Percentiles rank a stretch among this genome's conserved stretches.
Conservation (phyloP, 1,139 yeast genomes). For the Kodamaea sp. region DNA sequence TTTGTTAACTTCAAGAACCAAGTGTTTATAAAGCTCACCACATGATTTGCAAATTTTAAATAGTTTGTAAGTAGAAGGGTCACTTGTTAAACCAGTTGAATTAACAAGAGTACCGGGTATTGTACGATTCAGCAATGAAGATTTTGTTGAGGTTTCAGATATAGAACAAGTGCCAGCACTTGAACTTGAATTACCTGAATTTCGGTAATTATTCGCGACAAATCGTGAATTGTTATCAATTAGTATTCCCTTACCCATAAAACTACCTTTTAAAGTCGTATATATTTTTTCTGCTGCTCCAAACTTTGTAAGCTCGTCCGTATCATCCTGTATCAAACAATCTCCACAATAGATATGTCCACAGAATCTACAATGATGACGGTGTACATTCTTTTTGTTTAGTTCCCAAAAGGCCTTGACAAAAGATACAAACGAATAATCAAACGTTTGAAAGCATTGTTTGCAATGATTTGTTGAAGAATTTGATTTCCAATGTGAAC, state of each 20-base stretch:
- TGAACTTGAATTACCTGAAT: slow-evolving; percentile 5
- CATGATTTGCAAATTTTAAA: slow-evolving; percentile 40
- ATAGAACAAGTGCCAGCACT: slow-evolving; percentile 1
- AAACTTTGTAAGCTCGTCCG: slow-evolving; percentile 9
- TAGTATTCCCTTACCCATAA: slow-evolving; percentile 22
- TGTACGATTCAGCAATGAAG: too few relatives aligned
- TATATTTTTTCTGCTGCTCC: slow-evolving; percentile 4
- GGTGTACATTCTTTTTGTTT: neutral
- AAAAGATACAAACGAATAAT: slow-evolving; percentile 21
- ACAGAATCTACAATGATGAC: slow-evolving; percentile 45
- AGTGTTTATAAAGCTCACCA: slow-evolving; percentile 29
- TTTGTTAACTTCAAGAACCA: slow-evolving; percentile 28
- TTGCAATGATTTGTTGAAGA: slow-evolving; percentile 37
- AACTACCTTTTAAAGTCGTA: slow-evolving; percentile 12
- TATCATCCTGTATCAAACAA: slow-evolving; percentile 25
- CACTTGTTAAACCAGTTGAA: slow-evolving; percentile 1
- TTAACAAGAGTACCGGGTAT: too few relatives aligned
- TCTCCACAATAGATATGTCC: slow-evolving; percentile 38
- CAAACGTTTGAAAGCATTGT: slow-evolving; percentile 39
- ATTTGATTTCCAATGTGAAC: slow-evolving; percentile 43
- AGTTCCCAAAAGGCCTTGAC: slow-evolving; percentile 13
- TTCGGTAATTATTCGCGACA: slow-evolving; percentile 26
- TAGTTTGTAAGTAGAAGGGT: slow-evolving; percentile 18
- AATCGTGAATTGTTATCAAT: slow-evolving; percentile 36
- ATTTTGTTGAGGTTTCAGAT: slow-evolving; percentile 5